Base-by-base conservation (phyloP, 306 rosid species). In the Parietaria judaica region DNA sequence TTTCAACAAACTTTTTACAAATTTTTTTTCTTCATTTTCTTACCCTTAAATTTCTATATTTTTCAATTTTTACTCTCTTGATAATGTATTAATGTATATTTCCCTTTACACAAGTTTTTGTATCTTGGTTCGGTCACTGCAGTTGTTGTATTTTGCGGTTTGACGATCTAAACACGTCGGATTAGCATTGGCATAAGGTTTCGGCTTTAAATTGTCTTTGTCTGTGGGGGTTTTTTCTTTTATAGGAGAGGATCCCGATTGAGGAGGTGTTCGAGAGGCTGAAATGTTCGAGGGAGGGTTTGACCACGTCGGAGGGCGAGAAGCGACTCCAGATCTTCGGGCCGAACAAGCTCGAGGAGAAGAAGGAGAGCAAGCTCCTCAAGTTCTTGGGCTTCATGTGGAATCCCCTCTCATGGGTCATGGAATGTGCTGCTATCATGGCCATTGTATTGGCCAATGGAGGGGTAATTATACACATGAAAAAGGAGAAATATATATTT, bases 351-450 rank as follows among this genome's bases (percentile, higher is more conserved):
- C 77, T 90, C 9, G 97, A 90, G 58, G 97, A 90, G 86, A 90
- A 87, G 65, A 77, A 67, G 15, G 97, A 90, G 51, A 37, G 79
- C 79, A 90, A 90, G 60, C 0, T 90, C 44, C 89, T 84, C 46
- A 90, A 90, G 72, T 90, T 87, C 65, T 76, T 90, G 64, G 97
- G 97, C n/a, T 90, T 90, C 54, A 87, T 90, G 97, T 90, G 97
- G 97, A 87, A 90, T 60, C 97, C 97, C 4, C 74, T 90, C 1
- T 90, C 97, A 45, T 90, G 97, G 97, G 97, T 90, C 49, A 90
- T 90, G 97, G 97, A 90, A 39, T 70, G 56, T 38, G 95, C 97
- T 36, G 97, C 97, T 12, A 38, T 90, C 63, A 87, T 90, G 97
- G 97, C 95, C 68, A 87, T 90, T 67, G 90, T 6, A 36, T 48